Evolutionary conservation across 306 rosid genomes (phyloP).

Genomic region (Fragaria iinumae): DNA sequence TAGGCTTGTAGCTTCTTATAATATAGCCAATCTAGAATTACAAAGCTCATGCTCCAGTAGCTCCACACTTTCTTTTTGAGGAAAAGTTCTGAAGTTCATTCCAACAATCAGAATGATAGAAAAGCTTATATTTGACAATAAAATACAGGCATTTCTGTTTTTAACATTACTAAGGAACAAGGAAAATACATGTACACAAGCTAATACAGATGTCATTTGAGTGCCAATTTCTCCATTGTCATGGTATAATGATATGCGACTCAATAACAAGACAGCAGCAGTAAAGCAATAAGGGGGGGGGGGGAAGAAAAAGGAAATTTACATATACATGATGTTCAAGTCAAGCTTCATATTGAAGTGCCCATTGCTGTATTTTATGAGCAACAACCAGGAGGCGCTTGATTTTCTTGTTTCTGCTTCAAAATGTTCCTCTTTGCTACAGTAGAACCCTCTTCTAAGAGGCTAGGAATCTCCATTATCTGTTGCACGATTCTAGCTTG

Average conservation of each 20-base stretch:
- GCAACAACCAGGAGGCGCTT: conserved; percentile 61
- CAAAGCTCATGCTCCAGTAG: background rate
- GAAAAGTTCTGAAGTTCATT: background rate
- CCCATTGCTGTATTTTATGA: conserved; percentile 32
- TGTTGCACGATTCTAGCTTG: conserved; percentile 29
- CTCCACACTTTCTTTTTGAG: background rate
- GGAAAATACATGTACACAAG: conserved; percentile 44
- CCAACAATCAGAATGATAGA: background rate
- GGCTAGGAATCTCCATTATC: conserved; percentile 95
- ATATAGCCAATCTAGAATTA: background rate
- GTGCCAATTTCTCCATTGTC: conserved; percentile 25
- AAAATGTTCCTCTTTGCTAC: conserved; percentile 55
- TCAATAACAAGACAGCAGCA: conserved; percentile 26
- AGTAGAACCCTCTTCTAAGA: conserved; percentile 79
- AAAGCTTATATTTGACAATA: background rate
- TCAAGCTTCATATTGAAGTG: conserved; percentile 19
- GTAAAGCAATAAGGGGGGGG: background rate
- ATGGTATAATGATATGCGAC: conserved; percentile 26
- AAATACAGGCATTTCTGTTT: conserved; percentile 15
- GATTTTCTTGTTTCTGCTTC: conserved; percentile 59
- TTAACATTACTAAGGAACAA: conserved; percentile 20
- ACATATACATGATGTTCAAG: conserved; percentile 48
- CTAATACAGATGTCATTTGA: conserved; percentile 23
- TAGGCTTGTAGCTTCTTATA: background rate
- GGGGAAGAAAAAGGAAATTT: conserved; percentile 20